Base-by-base conservation (phyloP, 768 basidiomycete genomes). In the Boletus sensibilis region DNA sequence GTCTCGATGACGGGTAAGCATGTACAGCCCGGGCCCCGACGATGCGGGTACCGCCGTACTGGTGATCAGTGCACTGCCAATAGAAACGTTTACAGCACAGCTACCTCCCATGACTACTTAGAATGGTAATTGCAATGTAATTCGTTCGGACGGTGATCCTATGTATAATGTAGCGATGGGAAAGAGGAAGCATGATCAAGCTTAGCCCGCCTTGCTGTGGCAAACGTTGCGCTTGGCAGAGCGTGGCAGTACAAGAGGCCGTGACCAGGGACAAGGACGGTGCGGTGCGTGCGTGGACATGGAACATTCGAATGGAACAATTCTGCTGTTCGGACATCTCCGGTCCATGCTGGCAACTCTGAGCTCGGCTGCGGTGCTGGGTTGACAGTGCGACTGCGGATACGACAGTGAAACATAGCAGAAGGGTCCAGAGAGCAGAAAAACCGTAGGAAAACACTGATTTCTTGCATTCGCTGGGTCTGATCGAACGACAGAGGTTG, bases 291-390 rank as follows among this genome's bases (percentile, higher is more conserved):
- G 29, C 16, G 59, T 56, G 65, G 58, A 55, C 21, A 63, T 61
- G 55, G 67, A 68, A 68, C 50, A 55, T 68, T 68, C 67, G 57
- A 68, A 63, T 68, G 34, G 67, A 68, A 67, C 40, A 2, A 20
- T 23, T 44, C 23, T 40, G 12, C 12, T 8, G 11, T 53, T 56
- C 64, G 67, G 64, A 52, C 23, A 57, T 63, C 29, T 52, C 66
- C 66, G 61, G 2, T 21, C 23, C 2, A n/a, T n/a, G 37, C 3
- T 40, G 16, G 29, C 43, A 43, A 33, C 23, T 18, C 18, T 38
- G 44, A 29, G n/a, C 46, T 42, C 27, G 4, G 23, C 20, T 44
- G 39, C 41, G 27, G n/a, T 38, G 25, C 14, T 20, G n/a, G 10
- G 16, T 18, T 18, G 7, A 20, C 31, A 27, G 31, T 7, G 13